Percentiles rank a stretch among this genome's conserved stretches.
These are phyloP conservation scores for Quercus mongolica DNA, from an alignment of 306 rosid species.

Conservation along the genomic window DNA sequence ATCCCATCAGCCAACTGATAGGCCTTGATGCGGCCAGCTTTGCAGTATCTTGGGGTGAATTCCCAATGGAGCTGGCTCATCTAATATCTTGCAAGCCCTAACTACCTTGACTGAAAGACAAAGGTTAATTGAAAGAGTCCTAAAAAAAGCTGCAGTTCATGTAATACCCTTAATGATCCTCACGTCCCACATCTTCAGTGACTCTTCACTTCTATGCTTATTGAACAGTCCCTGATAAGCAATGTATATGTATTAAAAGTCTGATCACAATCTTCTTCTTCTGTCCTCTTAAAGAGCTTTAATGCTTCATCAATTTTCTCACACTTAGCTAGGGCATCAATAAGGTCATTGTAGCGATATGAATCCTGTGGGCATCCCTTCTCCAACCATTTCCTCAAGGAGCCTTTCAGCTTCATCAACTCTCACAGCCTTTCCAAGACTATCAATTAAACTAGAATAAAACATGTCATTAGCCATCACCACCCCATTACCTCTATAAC, in stretches of 20 bases:
- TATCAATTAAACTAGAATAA: slow-evolving; percentile 77
- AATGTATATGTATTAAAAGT: slow-evolving; percentile 77
- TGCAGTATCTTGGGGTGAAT: slow-evolving; percentile 69
- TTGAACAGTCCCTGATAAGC: slow-evolving; percentile 68
- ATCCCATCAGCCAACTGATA: slow-evolving; percentile 96
- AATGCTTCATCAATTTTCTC: slow-evolving; percentile 69
- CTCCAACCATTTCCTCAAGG: slow-evolving; percentile 60
- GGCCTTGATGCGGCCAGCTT: slow-evolving; percentile 72
- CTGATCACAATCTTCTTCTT: slow-evolving; percentile 75
- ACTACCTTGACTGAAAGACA: slow-evolving; percentile 88
- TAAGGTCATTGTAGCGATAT: slow-evolving; percentile 67
- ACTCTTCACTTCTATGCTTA: slow-evolving; percentile 72
- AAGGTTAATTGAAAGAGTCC: slow-evolving; percentile 78
- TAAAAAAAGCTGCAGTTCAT: slow-evolving; percentile 73
- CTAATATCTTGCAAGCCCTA: slow-evolving; percentile 84
- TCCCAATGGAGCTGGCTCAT: slow-evolving; percentile 88
- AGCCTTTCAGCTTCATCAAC: slow-evolving; percentile 70
- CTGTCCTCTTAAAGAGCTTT: slow-evolving; percentile 57
- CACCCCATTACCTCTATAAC: slow-evolving; percentile 33
- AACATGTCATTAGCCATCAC: slow-evolving; percentile 58
- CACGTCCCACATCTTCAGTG: slow-evolving; percentile 69
- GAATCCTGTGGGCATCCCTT: slow-evolving; percentile 73
- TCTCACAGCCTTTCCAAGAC: slow-evolving; percentile 85
- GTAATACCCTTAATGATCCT: slow-evolving; percentile 85
- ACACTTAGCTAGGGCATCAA: slow-evolving; percentile 64